Conservation (phyloP, 306 rosid genomes). For the Cicer judaicum region DNA sequence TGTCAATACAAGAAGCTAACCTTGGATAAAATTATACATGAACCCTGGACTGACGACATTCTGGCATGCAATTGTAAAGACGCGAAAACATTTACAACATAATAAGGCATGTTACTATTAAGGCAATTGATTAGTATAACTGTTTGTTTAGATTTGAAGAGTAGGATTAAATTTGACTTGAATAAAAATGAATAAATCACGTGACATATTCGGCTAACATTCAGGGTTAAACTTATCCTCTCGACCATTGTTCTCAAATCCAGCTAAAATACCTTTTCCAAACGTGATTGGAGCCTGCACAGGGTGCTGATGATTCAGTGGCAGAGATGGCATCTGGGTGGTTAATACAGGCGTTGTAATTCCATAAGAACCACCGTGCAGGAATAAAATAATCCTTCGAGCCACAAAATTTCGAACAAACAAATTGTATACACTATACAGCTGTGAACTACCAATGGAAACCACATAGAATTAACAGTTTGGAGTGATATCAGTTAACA, state of each 20-base stretch:
- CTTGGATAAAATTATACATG: no score
- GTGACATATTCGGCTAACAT: neutral
- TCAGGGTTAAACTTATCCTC: neutral
- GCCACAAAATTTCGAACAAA: constrained; percentile 17
- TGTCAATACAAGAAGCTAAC: no score
- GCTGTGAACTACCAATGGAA: neutral
- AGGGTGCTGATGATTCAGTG: neutral
- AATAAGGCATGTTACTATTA: no score
- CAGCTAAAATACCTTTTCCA: neutral
- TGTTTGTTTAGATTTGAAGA: neutral
- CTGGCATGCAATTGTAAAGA: no score
- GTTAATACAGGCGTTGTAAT: neutral
- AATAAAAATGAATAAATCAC: neutral
- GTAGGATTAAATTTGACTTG: neutral
- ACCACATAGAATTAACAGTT: neutral
- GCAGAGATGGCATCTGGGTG: neutral
- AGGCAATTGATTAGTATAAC: no score
- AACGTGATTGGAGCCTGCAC: neutral
- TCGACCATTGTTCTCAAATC: neutral
- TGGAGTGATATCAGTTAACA: constrained; percentile 37
- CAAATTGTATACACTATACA: constrained; percentile 44
- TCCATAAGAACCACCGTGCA: constrained; percentile 3
- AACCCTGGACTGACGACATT: no score
- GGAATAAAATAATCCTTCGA: constrained; percentile 5
- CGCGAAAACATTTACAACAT: no score